Evolutionary conservation across 2,329 filamentous ascomycete species (phyloP).

Genomic region (Tolypocladium endophyticum): DNA sequence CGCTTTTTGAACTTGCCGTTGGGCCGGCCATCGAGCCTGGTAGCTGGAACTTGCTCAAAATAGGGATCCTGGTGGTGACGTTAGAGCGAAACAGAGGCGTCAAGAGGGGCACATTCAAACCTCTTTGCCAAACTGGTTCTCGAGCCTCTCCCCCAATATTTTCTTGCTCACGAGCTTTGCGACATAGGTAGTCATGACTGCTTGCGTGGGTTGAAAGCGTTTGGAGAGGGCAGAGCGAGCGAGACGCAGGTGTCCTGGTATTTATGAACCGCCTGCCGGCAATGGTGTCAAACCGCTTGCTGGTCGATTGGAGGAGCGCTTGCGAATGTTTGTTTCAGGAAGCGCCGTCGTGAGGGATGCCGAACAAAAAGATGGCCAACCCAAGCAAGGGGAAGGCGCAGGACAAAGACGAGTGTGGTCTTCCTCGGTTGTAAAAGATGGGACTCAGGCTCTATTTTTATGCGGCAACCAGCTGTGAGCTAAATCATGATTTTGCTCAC

Average conservation of each 20-base stretch:
- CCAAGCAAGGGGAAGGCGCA: neutral
- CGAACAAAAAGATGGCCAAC: slow-evolving; percentile 8
- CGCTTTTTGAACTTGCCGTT: slow-evolving; percentile 68
- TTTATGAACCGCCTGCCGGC: slow-evolving; percentile 6
- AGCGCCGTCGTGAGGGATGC: slow-evolving; percentile 8
- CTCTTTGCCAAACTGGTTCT: slow-evolving; percentile 49
- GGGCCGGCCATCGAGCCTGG: slow-evolving; percentile 53
- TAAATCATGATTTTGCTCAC: neutral
- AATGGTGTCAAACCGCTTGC: slow-evolving; percentile 9
- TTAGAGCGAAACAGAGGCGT: neutral
- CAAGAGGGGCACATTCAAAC: slow-evolving; percentile 18
- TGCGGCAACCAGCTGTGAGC: neutral
- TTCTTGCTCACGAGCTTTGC: slow-evolving; percentile 46
- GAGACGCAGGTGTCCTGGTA: neutral
- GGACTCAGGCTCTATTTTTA: neutral
- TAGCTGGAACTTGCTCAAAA: slow-evolving; percentile 72
- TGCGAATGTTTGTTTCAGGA: slow-evolving; percentile 13
- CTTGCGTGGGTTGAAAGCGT: neutral
- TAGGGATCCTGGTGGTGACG: slow-evolving; percentile 62
- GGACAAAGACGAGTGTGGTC: neutral
- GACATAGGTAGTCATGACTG: slow-evolving; percentile 39
- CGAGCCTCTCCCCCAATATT: slow-evolving; percentile 43
- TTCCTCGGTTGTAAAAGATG: neutral
- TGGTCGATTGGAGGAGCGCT: slow-evolving; percentile 8
- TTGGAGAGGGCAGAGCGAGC: neutral